These are phyloP conservation scores for Mycena venus DNA, from an alignment of 768 basidiomycete genomes.

Conservation along the genomic window DNA sequence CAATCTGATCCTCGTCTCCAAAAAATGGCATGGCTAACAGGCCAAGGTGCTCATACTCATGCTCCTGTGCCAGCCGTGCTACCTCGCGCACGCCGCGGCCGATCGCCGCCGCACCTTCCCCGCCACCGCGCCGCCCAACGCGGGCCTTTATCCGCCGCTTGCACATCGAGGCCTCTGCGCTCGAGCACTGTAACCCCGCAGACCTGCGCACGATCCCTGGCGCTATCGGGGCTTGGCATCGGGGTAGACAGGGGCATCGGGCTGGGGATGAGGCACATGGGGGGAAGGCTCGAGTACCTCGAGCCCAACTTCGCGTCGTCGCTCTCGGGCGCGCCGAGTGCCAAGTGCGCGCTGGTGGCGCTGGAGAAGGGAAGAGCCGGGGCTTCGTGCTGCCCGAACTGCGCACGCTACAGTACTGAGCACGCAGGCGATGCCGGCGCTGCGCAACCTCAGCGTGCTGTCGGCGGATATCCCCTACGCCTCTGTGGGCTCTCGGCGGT, in stretches of 20 bases:
- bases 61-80: no score
- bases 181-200: slow-evolving; percentile 74
- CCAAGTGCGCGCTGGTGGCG: no score
- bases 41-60: no score
- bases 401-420: slow-evolving; percentile 75
- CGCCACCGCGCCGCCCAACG: slow-evolving; percentile 61
- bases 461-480: slow-evolving; percentile 80
- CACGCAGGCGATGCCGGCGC: slow-evolving; percentile 73
- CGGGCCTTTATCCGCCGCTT: slow-evolving; percentile 69
- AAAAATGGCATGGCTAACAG: no score
- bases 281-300: slow-evolving; percentile 72
- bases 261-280: no score
- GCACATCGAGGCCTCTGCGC: slow-evolving; percentile 77
- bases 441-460: slow-evolving; percentile 75
- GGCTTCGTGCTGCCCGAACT: slow-evolving; percentile 58
- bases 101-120: slow-evolving; percentile 65
- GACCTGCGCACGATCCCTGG: slow-evolving; percentile 77
- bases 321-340: no score
- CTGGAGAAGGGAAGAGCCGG: no score
- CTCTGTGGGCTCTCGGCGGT: slow-evolving; percentile 70
- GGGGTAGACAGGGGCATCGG: slow-evolving; percentile 55
- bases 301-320: slow-evolving; percentile 72
- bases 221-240: slow-evolving; percentile 16
- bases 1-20: no score
- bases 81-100: no score